Evolutionary conservation across 768 basidiomycete species (phyloP), one percentile per base, ranked within the genome.

Genomic region (Leucogyrophana mollusca): DNA sequence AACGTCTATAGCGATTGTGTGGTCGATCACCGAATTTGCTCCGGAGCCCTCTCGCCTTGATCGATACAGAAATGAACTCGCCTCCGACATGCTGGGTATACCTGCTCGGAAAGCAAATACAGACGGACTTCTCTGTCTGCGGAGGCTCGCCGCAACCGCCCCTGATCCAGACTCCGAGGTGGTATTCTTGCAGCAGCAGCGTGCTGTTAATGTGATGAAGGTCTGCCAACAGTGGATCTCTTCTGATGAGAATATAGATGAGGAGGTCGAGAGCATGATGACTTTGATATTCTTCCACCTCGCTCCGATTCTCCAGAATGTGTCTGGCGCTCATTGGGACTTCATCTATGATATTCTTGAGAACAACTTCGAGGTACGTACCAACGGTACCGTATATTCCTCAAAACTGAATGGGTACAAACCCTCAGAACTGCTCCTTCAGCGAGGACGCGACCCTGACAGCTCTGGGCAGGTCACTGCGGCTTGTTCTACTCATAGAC

Each of bases 291-390:
- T 91, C 59, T 66, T 75, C 35, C 74, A 86, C 46, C 72, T 97
- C 2, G 90, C 83, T 2, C 94, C 94, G 2, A 86, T 97, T 44
- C 66, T 98, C 49, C 93, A 97, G 65, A 88, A 82, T 58, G 74
- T 95, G 2, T 72, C 82, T 11, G 96, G 95, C 0, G 71, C 77
- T 1, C 96, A 98, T 64, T 99, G 96, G 96, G 88, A 91, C 40
- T 78, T 94, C 25, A 81, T 94, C 4, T 94, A 90, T 61, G 94
- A 97, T 59, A 65, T 97, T 13, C 59, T 95, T 10, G 94, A 95
- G 64, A 87, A 75, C 48, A 90, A 89, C 56, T 72, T 98, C 3
- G 94, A 97, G 78, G 92, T 92, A 46, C 35, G 76, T 56, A 13
- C 6, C 27, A 13, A 30, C 13, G 13, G 27, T 30, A n/a, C n/a